These are phyloP conservation scores for Rhizopus delemar DNA, from an alignment of 371 early-diverging fungal species.

Conservation along the genomic window DNA sequence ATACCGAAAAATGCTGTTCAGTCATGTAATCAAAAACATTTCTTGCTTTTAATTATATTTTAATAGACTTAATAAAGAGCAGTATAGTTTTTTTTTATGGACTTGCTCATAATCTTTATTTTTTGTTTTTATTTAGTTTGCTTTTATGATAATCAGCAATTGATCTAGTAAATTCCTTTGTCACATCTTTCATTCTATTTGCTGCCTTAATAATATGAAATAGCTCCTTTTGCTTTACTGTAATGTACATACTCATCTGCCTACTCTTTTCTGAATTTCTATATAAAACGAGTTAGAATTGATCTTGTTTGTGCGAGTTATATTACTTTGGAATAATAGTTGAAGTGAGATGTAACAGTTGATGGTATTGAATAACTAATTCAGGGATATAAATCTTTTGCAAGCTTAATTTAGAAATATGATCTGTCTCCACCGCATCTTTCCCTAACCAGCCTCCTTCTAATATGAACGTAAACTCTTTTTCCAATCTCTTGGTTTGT, in stretches of 20 bases:
- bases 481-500: constrained; percentile 5
- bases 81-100: too few species aligned
- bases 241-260: not conserved
- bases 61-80: too few species aligned
- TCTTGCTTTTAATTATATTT: too few species aligned
- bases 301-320: not conserved
- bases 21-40: too few species aligned
- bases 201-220: constrained; percentile 11
- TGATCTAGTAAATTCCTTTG: constrained; percentile 18
- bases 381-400: constrained; percentile 17
- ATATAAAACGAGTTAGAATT: not conserved
- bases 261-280: constrained; percentile 6
- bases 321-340: constrained; percentile 4
- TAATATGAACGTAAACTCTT: constrained; percentile 6
- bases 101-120: too few species aligned
- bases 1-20: too few species aligned
- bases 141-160: not conserved
- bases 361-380: constrained; percentile 18
- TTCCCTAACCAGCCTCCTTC: constrained; percentile 16
- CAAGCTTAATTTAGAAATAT: constrained; percentile 9
- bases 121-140: not conserved
- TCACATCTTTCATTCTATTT: constrained; percentile 13
- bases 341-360: constrained; percentile 6
- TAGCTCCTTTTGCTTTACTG: not conserved
- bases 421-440: constrained; percentile 11